Base-by-base conservation (phyloP, 1,139 yeast genomes). In the Geotrichum aggregatum region DNA sequence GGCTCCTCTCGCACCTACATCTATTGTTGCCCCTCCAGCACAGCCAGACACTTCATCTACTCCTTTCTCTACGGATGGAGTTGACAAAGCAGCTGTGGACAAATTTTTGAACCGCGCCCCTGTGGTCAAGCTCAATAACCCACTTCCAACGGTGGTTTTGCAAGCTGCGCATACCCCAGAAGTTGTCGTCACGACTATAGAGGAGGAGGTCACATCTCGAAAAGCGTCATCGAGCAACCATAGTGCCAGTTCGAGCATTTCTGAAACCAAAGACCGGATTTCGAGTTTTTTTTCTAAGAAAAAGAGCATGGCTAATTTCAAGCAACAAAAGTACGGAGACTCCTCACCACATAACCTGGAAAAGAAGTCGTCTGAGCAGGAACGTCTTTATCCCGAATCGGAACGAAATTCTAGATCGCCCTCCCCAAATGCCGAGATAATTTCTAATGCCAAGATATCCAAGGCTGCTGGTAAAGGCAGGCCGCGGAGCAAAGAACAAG, bases 281-380 rank as follows among this genome's bases (percentile, higher is more conserved):
- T 48, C 56, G 2, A 45, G 42, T 22, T 54, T 54, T 24, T 54
- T 54, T 36, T 50, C 52, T 14, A 54, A 54, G 33, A 54, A 54
- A 36, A 54, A 54, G 33, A 48, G 53, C 24, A 26, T 50, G 13
- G 49, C 53, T 8, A 50, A 42, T 34, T 11, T 50, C 10, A 50
- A 48, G 30, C 41, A 44, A 39, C 24, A 35, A n/a, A 35, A 35
- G 24, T 16, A 35, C 35, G 43, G 21, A 34, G 36, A 34, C 7
- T 18, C 41, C 1, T 19, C 26, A 3, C 10, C 21, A 10, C 13
- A 16, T n/a, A 16, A 19, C 11, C 16, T 16, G 6, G 26, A 21
- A 13, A 21, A 39, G 18, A 22, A 16, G 14, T 14, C 43, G 10
- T 26, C 24, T 18, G 44, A 40, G 22, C 30, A 16, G 22, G 43